A percentile compares a stretch with the other conserved stretches of the same genome.
Evolutionary conservation across 176 grass and related monocot species (phyloP).

Genomic region (Pharus latifolius): DNA sequence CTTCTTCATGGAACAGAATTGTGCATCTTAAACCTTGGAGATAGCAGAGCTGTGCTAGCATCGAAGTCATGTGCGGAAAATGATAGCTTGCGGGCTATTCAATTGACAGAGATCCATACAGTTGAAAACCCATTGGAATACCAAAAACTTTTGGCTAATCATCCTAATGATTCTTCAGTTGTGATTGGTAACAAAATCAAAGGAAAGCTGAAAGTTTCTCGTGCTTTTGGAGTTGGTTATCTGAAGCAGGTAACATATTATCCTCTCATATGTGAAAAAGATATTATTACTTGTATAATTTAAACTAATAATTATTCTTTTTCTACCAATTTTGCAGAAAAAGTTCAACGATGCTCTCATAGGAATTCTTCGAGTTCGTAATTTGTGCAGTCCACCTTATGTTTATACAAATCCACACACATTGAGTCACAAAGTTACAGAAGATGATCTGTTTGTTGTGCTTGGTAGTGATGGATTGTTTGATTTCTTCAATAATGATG

Average conservation of each 20-base stretch:
- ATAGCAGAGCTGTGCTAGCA: conserved; percentile 94
- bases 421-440: conserved; percentile 51
- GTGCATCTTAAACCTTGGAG: conserved; percentile 86
- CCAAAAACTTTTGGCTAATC: conserved; percentile 57
- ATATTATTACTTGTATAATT: not conserved
- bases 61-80: conserved; percentile 29
- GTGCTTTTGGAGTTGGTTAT: conserved; percentile 95
- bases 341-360: conserved; percentile 90
- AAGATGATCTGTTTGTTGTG: conserved; percentile 83
- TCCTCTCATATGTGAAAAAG: conserved; percentile 1
- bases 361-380: conserved; percentile 85
- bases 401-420: conserved; percentile 82
- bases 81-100: conserved; percentile 42
- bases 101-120: conserved; percentile 79
- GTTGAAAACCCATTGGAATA: conserved; percentile 66
- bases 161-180: conserved; percentile 63
- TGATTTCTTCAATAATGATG: conserved; percentile 87
- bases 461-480: conserved; percentile 95
- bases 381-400: conserved; percentile 73
- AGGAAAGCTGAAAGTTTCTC: conserved; percentile 94
- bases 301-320: conserved; percentile 2
- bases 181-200: conserved; percentile 74
- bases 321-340: conserved; percentile 33
- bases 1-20: conserved; percentile 81
- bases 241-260: conserved; percentile 63